Base-by-base conservation (phyloP, 2,329 filamentous ascomycete species). In the Aurifilum marmelostoma region DNA sequence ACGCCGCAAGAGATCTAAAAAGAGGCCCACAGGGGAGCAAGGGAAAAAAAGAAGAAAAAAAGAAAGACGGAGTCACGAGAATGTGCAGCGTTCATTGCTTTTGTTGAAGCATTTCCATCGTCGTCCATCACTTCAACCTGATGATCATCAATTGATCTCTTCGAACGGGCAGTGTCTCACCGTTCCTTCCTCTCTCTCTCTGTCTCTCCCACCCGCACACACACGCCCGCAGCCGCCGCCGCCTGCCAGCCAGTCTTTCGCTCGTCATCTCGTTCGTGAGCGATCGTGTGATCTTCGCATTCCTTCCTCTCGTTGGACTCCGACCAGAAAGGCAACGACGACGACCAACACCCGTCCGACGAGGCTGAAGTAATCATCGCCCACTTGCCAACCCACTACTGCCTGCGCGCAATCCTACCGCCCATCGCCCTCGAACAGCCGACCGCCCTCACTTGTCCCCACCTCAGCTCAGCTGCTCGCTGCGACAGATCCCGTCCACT, bases 391-490 rank as follows among this genome's bases (percentile, higher is more conserved):
- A 60, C 29, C 34, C 54, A 52, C 39, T n/a, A 24, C 24, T 29
- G 27, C 43, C 47, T 63, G 60, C 58, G 59, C 58, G 24, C 11
- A 34, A 59, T 61, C 56, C 65, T 58, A 39, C 52, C 43, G 18
- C 18, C 43, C 43, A 11, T n/a, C 43, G 60, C 47, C 27, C 39
- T 34, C 1, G 16, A 27, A 6, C 27, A 8, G 27, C 61, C 66
- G 66, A 70, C 66, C 69, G 60, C 56, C 59, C 39, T 50, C 58
- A 34, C 50, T 50, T 59, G 56, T 66, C 69, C 50, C 66, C 69
- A 68, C 69, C 39, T 41, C 61, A 63, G 61, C 39, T 50, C 54
- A 59, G 37, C 64, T 63, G 50, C 62, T 63, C 2, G 27, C 69
- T 56, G 41, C 58, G 39, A 63, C 54, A 47, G 43, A 59, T 52